These are phyloP conservation scores for Ogataea hybrid DNA, from an alignment of 1,139 yeast genomes.

Conservation along the genomic window DNA sequence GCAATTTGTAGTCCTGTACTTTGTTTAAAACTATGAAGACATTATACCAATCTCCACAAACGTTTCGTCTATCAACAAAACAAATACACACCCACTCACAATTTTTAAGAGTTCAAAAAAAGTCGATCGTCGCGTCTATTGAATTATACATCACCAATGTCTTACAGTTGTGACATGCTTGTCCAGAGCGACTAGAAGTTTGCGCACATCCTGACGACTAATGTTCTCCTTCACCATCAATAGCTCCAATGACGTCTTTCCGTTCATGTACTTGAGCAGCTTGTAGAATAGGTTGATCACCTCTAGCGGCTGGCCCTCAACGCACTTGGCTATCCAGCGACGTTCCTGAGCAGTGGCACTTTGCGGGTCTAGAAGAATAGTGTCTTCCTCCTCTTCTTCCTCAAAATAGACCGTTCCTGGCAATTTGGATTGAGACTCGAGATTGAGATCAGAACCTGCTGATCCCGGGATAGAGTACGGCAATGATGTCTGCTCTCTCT, in stretches of 20 bases:
- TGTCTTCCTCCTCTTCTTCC: conserved; percentile 69
- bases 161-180: conserved; percentile 48
- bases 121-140: conserved; percentile 13
- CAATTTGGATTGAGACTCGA: neutral
- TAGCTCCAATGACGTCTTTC: conserved; percentile 74
- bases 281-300: conserved; percentile 63
- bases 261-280: conserved; percentile 80
- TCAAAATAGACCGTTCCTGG: conserved; percentile 31
- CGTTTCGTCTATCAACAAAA: conserved; percentile 1
- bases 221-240: conserved; percentile 67
- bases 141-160: conserved; percentile 36
- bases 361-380: conserved; percentile 83
- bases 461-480: conserved; percentile 5
- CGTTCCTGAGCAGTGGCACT: conserved; percentile 81
- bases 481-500: neutral
- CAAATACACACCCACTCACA: neutral
- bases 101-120: neutral
- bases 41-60: neutral
- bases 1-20: neutral
- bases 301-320: conserved; percentile 69
- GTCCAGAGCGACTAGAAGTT: conserved; percentile 56
- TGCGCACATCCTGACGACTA: conserved; percentile 63
- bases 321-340: conserved; percentile 80
- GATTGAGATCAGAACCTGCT: conserved; percentile 8
- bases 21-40: neutral